These are phyloP conservation scores for Lodderomyces beijingensis DNA, from an alignment of 1,139 yeast genomes.

Conservation along the genomic window DNA sequence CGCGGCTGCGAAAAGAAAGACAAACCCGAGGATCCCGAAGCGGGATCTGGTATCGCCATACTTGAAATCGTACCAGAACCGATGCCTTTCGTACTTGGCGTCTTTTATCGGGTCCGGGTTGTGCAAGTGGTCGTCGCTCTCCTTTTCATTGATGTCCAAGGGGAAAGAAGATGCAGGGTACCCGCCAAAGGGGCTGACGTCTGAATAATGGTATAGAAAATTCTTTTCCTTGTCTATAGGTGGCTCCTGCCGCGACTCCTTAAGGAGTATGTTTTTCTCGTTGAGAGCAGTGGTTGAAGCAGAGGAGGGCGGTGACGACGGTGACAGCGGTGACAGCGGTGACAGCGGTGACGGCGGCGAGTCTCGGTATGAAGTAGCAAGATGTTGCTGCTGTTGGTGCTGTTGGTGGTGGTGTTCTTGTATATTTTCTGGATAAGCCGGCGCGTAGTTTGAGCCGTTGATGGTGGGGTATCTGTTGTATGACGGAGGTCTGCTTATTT, in stretches of 20 bases:
- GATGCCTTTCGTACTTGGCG: conserved; percentile 68
- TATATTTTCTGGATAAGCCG: not conserved
- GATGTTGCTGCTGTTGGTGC: not conserved
- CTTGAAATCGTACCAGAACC: conserved; percentile 57
- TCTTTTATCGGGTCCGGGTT: conserved; percentile 92
- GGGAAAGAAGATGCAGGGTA: conserved; percentile 91
- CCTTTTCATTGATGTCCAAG: conserved; percentile 80
- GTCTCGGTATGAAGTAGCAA: no score
- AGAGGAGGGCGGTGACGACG: not conserved
- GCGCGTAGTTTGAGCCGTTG: conserved; percentile 1
- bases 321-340: not conserved
- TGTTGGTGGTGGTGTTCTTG: not conserved
- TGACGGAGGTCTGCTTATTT: conserved; percentile 6
- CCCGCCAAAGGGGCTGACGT: conserved; percentile 86
- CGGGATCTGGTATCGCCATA: conserved; percentile 56
- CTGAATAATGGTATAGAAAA: conserved; percentile 11
- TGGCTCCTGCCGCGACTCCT: not conserved
- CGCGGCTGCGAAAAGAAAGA: conserved; percentile 53
- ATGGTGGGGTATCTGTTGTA: conserved; percentile 8
- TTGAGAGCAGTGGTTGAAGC: not conserved
- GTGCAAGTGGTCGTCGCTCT: conserved; percentile 86
- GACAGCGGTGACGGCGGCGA: no score
- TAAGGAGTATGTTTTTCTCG: not conserved
- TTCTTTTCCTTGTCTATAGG: not conserved
- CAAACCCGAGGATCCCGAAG: conserved; percentile 57